These are phyloP conservation scores for Scutellaria galericulata DNA, from an alignment of 257 asterid species.

Conservation along the genomic window DNA sequence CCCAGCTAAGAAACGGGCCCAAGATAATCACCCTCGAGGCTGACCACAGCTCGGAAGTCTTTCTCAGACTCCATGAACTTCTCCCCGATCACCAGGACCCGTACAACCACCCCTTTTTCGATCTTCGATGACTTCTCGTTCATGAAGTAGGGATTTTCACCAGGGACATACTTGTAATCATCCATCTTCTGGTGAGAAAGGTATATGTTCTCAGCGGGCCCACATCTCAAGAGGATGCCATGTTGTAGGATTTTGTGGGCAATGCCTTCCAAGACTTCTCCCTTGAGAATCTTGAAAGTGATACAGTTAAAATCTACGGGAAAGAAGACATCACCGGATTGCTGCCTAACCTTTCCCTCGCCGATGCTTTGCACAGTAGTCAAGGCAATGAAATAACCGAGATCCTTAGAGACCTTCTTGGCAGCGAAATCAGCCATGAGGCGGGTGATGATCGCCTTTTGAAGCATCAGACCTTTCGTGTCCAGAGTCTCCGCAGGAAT, in stretches of 20 bases:
- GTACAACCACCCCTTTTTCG: constrained; percentile 71
- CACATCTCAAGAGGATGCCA: constrained; percentile 74
- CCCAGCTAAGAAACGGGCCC: constrained; percentile 64
- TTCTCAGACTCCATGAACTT: constrained; percentile 76
- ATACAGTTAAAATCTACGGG: constrained; percentile 80
- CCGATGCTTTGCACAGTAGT: constrained; percentile 63
- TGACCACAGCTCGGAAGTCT: constrained; percentile 73
- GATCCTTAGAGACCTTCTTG: constrained; percentile 72
- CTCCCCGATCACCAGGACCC: constrained; percentile 69
- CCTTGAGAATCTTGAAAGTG: constrained; percentile 71
- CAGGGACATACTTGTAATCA: constrained; percentile 65
- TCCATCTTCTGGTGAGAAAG: constrained; percentile 76
- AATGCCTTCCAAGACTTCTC: constrained; percentile 76
- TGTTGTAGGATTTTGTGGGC: constrained; percentile 76
- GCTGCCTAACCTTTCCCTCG: constrained; percentile 78
- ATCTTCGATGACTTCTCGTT: constrained; percentile 60
- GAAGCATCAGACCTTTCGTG: constrained; percentile 67
- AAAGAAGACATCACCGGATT: constrained; percentile 79
- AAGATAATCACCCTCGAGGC: constrained; percentile 82
- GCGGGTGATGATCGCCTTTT: constrained; percentile 71
- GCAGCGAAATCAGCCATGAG: constrained; percentile 82
- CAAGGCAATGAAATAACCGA: constrained; percentile 74
- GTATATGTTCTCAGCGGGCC: constrained; percentile 63
- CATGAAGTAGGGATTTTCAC: constrained; percentile 82
- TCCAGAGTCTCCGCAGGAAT: constrained; percentile 65